These are phyloP conservation scores for Triglochin maritima DNA, from an alignment of 106 monocot genomes.

Conservation along the genomic window DNA sequence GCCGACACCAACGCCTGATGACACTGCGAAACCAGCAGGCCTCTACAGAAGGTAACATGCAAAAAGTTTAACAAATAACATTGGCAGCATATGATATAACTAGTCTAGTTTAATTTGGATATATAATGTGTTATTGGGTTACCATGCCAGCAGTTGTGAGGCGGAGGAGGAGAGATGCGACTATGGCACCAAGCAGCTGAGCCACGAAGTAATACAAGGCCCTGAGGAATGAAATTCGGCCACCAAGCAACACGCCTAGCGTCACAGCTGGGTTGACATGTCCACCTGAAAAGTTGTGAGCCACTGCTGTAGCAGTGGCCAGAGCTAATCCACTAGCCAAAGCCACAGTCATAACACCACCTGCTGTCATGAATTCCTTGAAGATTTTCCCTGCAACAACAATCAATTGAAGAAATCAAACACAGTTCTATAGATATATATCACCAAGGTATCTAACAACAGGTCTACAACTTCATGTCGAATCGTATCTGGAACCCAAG, in stretches of 20 bases:
- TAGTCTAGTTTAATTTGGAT: too few species aligned
- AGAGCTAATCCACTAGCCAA: slow-evolving; percentile 16
- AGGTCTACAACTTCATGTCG: too few species aligned
- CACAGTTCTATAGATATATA: too few species aligned
- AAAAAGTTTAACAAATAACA: too few species aligned
- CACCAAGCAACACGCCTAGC: slow-evolving; percentile 15
- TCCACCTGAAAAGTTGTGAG: slow-evolving; percentile 18
- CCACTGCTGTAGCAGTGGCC: slow-evolving; percentile 7
- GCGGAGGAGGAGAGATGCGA: slow-evolving; percentile 22
- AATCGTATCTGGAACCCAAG: too few species aligned
- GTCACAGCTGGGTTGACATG: slow-evolving; percentile 29
- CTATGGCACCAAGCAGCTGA: slow-evolving; percentile 24
- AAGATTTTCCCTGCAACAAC: slow-evolving; percentile 10
- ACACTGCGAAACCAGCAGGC: slow-evolving; percentile 37
- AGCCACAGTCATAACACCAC: slow-evolving; percentile 16
- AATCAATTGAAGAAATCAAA: neutral
- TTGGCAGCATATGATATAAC: too few species aligned
- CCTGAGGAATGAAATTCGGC: slow-evolving; percentile 16
- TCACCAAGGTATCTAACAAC: too few species aligned
- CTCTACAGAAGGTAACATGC: slow-evolving; percentile 25
- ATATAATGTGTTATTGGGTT: neutral
- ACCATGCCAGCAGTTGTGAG: slow-evolving; percentile 24
- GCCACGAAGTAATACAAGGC: slow-evolving; percentile 23
- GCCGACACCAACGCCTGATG: slow-evolving; percentile 31
- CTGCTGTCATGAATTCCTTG: slow-evolving; percentile 5